Conservation (phyloP, 306 rosid species). For the Elaeagnus macrophylla region DNA sequence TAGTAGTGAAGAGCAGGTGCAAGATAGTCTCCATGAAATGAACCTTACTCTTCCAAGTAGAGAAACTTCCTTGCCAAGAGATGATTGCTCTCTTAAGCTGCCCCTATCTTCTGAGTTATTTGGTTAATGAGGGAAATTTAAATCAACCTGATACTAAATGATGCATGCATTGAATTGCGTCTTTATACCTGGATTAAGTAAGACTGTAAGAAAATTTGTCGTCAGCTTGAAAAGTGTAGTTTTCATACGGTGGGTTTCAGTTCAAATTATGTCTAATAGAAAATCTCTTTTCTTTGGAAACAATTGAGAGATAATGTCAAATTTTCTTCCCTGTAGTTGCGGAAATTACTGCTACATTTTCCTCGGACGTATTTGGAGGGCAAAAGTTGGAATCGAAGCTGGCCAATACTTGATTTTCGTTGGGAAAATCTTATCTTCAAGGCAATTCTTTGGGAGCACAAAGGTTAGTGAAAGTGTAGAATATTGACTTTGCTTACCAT, state of each 20-base stretch:
- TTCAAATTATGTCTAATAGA: conserved; percentile 16
- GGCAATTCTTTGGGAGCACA: conserved; percentile 22
- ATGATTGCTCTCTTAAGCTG: conserved; percentile 28
- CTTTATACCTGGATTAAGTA: conserved; percentile 65
- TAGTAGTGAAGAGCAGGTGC: conserved; percentile 37
- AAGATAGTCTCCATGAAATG: conserved; percentile 31
- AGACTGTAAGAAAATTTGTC: conserved; percentile 36
- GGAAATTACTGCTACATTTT: conserved; percentile 86
- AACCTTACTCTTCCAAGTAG: conserved; percentile 25
- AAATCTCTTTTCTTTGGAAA: conserved; percentile 15
- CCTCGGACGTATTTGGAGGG: conserved; percentile 93
- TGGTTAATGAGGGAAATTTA: conserved; percentile 30
- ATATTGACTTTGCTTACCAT: too few species aligned
- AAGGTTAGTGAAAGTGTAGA: too few species aligned
- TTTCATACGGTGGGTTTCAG: conserved; percentile 69
- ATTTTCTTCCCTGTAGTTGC: conserved; percentile 51
- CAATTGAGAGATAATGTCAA: conserved; percentile 20
- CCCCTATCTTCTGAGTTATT: conserved; percentile 24
- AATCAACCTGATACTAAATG: conserved; percentile 28
- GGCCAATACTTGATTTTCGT: conserved; percentile 83
- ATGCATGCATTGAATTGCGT: conserved; percentile 34
- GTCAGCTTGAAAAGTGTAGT: conserved; percentile 62
- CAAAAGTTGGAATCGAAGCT: conserved; percentile 60
- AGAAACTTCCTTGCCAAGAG: conserved; percentile 24
- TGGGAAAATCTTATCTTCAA: conserved; percentile 72